phyloP scores from a whole-genome alignment of 192 early-diverging fungal species.

The Coemansia erecta region DNA sequence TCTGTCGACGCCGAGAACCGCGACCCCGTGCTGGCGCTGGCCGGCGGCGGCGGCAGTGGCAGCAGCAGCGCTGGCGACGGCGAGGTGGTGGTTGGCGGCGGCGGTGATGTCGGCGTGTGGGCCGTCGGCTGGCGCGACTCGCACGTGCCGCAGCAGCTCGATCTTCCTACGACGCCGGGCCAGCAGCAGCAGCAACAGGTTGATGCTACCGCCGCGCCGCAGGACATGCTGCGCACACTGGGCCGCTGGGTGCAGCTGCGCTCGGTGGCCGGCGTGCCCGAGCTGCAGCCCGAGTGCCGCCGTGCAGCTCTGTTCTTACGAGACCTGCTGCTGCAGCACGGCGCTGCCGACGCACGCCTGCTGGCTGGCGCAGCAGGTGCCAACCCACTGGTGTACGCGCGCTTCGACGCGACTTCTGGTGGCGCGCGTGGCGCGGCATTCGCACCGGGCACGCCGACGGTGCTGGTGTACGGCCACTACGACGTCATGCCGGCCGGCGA shows the following conservation, averaged over 20 bases:
- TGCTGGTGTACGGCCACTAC: constrained; percentile 78
- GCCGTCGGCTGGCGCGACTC: constrained; percentile 13
- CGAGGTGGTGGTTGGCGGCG: constrained; percentile 59
- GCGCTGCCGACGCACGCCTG: constrained; percentile 57
- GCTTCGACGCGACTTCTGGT: constrained; percentile 48
- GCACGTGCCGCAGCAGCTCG: background rate
- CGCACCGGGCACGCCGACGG: constrained; percentile 38
- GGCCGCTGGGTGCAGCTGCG: constrained; percentile 68
- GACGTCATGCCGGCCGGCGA: constrained; percentile 76
- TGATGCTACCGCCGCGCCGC: background rate
- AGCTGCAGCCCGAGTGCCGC: constrained; percentile 68
- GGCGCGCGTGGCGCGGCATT: constrained; percentile 16
- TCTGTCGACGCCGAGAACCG: constrained; percentile 25
- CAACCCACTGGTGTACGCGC: constrained; percentile 72
- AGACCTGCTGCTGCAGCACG: constrained; percentile 63
- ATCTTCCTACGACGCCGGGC: no score
- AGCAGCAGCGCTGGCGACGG: constrained; percentile 31
- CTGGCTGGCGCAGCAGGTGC: constrained; percentile 60
- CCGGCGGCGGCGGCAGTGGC: constrained; percentile 32
- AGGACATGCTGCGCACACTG: constrained; percentile 21
- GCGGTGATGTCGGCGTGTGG: constrained; percentile 60
- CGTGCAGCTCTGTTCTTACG: constrained; percentile 72
- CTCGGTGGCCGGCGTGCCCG: constrained; percentile 66
- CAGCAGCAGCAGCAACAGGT: no score
- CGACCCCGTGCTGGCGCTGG: constrained; percentile 57